Percentiles rank a stretch among this genome's conserved stretches.
Conservation (phyloP, 2,329 filamentous ascomycete genomes). For the Colletotrichum caudatum region DNA sequence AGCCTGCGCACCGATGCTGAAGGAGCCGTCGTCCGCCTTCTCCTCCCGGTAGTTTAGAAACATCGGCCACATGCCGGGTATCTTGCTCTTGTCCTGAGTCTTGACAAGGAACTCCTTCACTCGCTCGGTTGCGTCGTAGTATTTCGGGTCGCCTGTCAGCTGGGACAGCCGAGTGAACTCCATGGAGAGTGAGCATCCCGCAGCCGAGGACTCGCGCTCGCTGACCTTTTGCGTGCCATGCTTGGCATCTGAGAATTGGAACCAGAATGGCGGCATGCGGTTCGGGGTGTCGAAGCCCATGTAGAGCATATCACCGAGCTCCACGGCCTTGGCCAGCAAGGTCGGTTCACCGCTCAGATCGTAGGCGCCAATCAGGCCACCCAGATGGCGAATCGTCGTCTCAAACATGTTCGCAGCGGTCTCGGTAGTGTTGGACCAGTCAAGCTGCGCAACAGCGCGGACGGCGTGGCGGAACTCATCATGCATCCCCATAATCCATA, state of each 20-base stretch:
- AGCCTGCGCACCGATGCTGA: constrained; percentile 59
- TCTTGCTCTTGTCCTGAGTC: constrained; percentile 73
- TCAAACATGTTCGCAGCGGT: constrained; percentile 70
- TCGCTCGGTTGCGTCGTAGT: constrained; percentile 81
- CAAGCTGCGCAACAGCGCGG: constrained; percentile 61
- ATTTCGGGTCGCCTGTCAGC: constrained; percentile 77
- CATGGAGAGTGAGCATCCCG: constrained; percentile 74
- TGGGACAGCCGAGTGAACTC: constrained; percentile 83
- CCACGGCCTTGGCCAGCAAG: constrained; percentile 63
- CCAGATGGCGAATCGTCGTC: constrained; percentile 69
- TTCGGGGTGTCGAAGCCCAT: constrained; percentile 67
- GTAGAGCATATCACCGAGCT: constrained; percentile 67
- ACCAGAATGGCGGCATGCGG: constrained; percentile 61
- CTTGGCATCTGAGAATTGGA: constrained; percentile 58
- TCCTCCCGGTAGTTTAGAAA: constrained; percentile 71
- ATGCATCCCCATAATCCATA: constrained; percentile 70
- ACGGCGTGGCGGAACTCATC: constrained; percentile 68
- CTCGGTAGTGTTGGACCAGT: constrained; percentile 63
- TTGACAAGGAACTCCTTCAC: constrained; percentile 76
- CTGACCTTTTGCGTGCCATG: constrained; percentile 53
- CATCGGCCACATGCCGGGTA: constrained; percentile 81
- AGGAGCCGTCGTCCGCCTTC: constrained; percentile 54
- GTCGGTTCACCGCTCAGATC: constrained; percentile 61
- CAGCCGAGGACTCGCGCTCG: constrained; percentile 56
- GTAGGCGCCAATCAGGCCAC: constrained; percentile 64